Conservation (phyloP, 306 rosid species). For the Gastrolobium villosum region DNA sequence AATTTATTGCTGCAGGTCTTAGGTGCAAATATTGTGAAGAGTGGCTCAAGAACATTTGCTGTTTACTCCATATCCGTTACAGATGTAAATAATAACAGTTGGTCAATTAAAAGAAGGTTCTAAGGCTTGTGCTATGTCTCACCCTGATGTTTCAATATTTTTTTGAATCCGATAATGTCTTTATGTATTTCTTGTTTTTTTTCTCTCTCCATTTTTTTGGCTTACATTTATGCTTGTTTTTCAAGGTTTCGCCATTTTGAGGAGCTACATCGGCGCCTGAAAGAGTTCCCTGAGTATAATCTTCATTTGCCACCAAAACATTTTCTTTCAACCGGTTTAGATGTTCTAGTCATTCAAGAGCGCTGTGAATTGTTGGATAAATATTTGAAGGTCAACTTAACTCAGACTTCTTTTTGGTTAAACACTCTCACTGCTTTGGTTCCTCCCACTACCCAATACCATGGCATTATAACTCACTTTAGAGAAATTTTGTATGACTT, state of each 20-base stretch:
- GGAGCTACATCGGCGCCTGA: slow-evolving; percentile 95
- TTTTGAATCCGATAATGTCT: slow-evolving; percentile 30
- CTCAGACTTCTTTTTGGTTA: slow-evolving; percentile 32
- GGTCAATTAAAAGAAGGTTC: slow-evolving; percentile 99
- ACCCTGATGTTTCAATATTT: slow-evolving; percentile 23
- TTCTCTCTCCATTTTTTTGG: slow-evolving; percentile 7
- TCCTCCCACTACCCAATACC: slow-evolving; percentile 24
- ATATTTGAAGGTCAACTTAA: slow-evolving; percentile 79
- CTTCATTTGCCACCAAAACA: slow-evolving; percentile 99
- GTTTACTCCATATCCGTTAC: slow-evolving; percentile 93
- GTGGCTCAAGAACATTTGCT: slow-evolving; percentile 93
- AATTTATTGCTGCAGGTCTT: slow-evolving; percentile 74
- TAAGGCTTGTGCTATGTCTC: slow-evolving; percentile 43
- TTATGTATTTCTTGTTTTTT: slow-evolving; percentile 16
- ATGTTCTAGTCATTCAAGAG: slow-evolving; percentile 85
- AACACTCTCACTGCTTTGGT: slow-evolving; percentile 35
- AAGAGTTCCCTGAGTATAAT: slow-evolving; percentile 89
- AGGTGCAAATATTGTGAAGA: slow-evolving; percentile 98
- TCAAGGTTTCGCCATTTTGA: slow-evolving; percentile 98
- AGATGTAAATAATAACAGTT: slow-evolving; percentile 87
- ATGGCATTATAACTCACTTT: slow-evolving; percentile 21
- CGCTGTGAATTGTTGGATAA: slow-evolving; percentile 85
- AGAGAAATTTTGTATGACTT: slow-evolving; percentile 34
- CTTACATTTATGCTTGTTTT: slow-evolving; percentile 35
- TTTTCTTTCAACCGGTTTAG: slow-evolving; percentile 94